phyloP scores from a whole-genome alignment of 2,329 filamentous ascomycete genomes.

The Gaeumannomyces tritici region DNA sequence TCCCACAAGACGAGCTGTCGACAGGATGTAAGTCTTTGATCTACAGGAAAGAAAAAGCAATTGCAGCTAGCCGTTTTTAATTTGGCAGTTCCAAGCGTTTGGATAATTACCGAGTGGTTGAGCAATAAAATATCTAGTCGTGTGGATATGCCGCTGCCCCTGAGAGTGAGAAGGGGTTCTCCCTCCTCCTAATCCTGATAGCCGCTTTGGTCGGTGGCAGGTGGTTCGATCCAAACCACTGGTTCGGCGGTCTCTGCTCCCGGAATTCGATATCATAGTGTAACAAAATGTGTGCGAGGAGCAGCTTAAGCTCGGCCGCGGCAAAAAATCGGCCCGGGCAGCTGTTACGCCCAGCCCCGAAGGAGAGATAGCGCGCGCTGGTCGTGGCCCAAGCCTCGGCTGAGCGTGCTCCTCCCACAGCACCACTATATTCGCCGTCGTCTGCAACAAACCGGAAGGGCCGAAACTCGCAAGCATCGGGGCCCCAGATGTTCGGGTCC shows the following conservation, averaged over 20 bases:
- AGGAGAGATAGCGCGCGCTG: not conserved
- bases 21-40: too few species aligned
- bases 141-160: too few species aligned
- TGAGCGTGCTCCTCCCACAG: not conserved
- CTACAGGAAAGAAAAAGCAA: too few species aligned
- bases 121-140: too few species aligned
- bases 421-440: not conserved
- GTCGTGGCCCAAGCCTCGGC: not conserved
- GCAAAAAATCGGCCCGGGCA: not conserved
- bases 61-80: too few species aligned
- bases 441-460: not conserved
- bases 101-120: too few species aligned
- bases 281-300: not conserved
- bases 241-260: not conserved
- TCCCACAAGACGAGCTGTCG: too few species aligned
- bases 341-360: not conserved
- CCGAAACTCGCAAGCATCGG: not conserved
- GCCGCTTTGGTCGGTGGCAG: slow-evolving; percentile 1
- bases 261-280: not conserved
- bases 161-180: not conserved
- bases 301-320: not conserved
- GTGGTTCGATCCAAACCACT: slow-evolving; percentile 1
- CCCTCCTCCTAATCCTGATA: not conserved
- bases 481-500: not conserved
- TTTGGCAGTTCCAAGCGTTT: too few species aligned